Percentiles rank a stretch among this genome's conserved stretches.
Conservation (phyloP, 2,329 filamentous ascomycete genomes). For the Akanthomyces muscarius region DNA sequence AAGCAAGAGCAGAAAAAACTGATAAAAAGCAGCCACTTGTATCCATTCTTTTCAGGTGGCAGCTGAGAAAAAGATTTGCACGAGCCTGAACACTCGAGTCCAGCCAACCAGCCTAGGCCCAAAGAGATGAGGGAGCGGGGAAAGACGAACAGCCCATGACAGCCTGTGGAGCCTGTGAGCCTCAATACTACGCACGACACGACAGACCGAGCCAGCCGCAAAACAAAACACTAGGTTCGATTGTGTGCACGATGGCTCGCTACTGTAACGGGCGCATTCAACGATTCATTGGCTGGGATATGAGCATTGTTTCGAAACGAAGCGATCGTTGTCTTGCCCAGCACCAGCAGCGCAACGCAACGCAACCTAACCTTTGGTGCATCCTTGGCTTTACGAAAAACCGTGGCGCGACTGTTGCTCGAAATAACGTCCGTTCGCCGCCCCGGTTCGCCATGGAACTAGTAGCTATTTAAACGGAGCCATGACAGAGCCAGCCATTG, state of each 20-base stretch:
- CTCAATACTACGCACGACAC: neutral
- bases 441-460: neutral
- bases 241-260: neutral
- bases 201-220: neutral
- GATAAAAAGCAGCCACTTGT: neutral
- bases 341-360: neutral
- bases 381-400: neutral
- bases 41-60: neutral
- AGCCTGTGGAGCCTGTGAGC: neutral
- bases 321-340: neutral
- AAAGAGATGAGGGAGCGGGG: neutral
- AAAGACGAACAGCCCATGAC: neutral
- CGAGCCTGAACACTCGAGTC: neutral
- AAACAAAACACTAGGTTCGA: conserved; percentile 10
- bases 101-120: neutral
- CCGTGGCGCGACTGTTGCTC: neutral
- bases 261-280: neutral
- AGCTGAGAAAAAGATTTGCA: conserved; percentile 6
- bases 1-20: neutral
- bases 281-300: neutral
- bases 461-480: too few species aligned
- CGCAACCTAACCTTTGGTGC: neutral
- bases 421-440: conserved; percentile 3
- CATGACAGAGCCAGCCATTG: neutral
- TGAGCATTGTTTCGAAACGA: neutral